These are phyloP conservation scores for Petunia axillaris DNA, from an alignment of 257 asterid species.

Conservation along the genomic window DNA sequence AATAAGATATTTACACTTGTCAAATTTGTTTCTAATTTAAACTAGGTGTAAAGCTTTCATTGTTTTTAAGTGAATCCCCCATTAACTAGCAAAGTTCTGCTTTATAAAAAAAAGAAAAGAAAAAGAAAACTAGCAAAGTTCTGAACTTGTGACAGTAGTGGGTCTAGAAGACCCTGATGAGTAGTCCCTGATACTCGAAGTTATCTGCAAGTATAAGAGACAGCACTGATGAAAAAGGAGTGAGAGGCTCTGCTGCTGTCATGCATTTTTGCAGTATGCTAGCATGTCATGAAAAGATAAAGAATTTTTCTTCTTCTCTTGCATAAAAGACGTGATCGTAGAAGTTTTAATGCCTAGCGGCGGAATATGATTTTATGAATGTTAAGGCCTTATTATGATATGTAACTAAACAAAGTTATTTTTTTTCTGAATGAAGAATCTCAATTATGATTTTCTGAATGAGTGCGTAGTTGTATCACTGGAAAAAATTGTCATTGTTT, in stretches of 20 bases:
- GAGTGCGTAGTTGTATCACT: background rate
- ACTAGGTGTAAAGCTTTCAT: background rate
- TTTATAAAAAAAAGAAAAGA: no score
- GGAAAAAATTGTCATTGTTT: conserved; percentile 26
- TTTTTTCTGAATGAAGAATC: conserved; percentile 1
- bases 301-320: background rate
- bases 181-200: background rate
- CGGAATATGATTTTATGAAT: background rate
- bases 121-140: background rate
- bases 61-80: background rate
- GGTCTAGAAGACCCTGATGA: background rate
- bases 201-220: conserved; percentile 18
- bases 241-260: background rate
- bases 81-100: conserved; percentile 1
- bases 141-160: background rate
- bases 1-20: background rate
- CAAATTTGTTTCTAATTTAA: background rate
- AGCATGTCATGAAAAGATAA: conserved; percentile 5
- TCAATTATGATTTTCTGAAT: background rate
- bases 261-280: background rate
- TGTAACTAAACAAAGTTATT: background rate
- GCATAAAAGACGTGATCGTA: conserved; percentile 1
- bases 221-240: background rate
- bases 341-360: background rate
- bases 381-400: conserved; percentile 1